Evolutionary conservation across 768 basidiomycete species (phyloP).

Genomic region (Termitomyces titanicus): DNA sequence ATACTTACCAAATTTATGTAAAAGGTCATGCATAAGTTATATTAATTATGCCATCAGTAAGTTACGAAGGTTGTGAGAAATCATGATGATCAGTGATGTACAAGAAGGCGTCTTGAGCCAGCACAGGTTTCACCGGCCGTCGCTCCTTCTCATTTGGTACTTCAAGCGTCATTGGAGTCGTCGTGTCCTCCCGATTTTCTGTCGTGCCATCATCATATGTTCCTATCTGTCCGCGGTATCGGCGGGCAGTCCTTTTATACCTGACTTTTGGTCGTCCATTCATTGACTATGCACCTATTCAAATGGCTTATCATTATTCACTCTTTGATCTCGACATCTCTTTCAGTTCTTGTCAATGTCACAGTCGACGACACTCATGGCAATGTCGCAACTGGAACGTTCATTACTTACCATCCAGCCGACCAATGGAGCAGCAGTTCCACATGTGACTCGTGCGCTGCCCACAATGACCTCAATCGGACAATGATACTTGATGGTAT

Average conservation of each 20-base stretch:
- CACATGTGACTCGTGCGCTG: conserved; percentile 23
- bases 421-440: conserved; percentile 28
- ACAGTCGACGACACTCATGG: conserved; percentile 40
- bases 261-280: conserved; percentile 9
- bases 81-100: neutral
- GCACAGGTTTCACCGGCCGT: neutral
- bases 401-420: conserved; percentile 28
- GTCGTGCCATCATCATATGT: neutral
- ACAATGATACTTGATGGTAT: conserved; percentile 11
- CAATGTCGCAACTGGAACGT: conserved; percentile 25
- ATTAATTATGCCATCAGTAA: too few relatives aligned
- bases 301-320: conserved; percentile 9
- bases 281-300: conserved; percentile 11
- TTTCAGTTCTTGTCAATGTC: conserved; percentile 24
- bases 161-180: neutral
- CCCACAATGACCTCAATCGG: conserved; percentile 16
- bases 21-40: too few relatives aligned
- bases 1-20: too few relatives aligned
- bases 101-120: neutral
- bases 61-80: neutral
- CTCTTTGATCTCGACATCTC: conserved; percentile 6
- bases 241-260: neutral
- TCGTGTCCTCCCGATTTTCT: neutral
- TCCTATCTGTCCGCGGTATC: neutral
- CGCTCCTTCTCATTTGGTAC: neutral